phyloP scores from a whole-genome alignment of 306 rosid genomes.

The Acacia confusa region DNA sequence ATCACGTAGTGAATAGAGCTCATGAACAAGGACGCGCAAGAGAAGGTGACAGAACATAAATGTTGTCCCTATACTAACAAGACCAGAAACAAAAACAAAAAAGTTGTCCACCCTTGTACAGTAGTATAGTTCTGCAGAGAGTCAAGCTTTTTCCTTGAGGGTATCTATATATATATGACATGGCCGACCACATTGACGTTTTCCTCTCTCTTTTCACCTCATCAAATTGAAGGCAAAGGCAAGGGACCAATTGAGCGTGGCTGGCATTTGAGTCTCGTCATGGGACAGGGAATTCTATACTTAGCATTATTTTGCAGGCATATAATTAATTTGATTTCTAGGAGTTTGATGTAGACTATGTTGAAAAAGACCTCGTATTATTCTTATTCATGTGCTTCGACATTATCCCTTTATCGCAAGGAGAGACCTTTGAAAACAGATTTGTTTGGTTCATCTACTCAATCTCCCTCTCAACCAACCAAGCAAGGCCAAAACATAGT shows the following conservation, averaged over 20 bases:
- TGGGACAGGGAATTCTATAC: neutral
- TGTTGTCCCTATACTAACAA: neutral
- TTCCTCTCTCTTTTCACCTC: neutral
- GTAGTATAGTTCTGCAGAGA: neutral
- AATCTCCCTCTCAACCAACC: slow-evolving; percentile 9
- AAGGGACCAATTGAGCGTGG: slow-evolving; percentile 9
- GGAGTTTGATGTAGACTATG: slow-evolving; percentile 1
- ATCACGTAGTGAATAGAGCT: neutral
- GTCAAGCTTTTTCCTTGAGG: too few relatives aligned
- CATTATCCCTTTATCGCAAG: slow-evolving; percentile 22
- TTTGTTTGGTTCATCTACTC: slow-evolving; percentile 24
- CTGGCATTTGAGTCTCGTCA: slow-evolving; percentile 12
- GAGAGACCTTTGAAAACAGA: slow-evolving; percentile 2
- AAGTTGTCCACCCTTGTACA: neutral
- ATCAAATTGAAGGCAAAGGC: neutral
- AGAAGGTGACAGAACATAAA: slow-evolving; percentile 1
- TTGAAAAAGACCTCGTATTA: slow-evolving; percentile 13
- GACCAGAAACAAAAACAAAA: neutral
- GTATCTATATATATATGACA: too few relatives aligned
- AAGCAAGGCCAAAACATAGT: neutral
- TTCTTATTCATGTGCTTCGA: neutral
- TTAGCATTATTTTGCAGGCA: slow-evolving; percentile 6
- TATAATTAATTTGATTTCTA: neutral
- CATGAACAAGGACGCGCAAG: neutral
- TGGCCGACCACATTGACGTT: neutral